Evolutionary conservation across 257 asterid genomes (phyloP).

Genomic region (Coffea canephora): DNA sequence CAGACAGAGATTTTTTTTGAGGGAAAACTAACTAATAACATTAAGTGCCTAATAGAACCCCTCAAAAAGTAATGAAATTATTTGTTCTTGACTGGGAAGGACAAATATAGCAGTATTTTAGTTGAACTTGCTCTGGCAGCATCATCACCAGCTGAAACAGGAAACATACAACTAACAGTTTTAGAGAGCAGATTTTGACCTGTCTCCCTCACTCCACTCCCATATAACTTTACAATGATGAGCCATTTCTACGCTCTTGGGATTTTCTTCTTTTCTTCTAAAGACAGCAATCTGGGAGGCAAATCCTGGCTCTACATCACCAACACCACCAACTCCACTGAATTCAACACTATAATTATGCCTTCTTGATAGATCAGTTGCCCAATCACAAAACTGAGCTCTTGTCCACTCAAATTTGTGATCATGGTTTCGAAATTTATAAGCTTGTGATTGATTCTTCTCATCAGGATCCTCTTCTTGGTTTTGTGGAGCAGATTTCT

Average conservation of each 20-base stretch:
- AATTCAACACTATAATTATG: constrained; percentile 64
- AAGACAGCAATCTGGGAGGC: constrained; percentile 94
- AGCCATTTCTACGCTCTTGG: constrained; percentile 23
- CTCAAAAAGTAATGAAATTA: too few relatives aligned
- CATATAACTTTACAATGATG: constrained; percentile 44
- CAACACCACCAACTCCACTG: constrained; percentile 83
- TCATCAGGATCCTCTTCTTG: constrained; percentile 72
- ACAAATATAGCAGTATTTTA: too few relatives aligned
- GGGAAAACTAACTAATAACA: too few relatives aligned
- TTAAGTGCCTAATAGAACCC: too few relatives aligned
- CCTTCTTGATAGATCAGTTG: constrained; percentile 55
- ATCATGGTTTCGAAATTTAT: constrained; percentile 85
- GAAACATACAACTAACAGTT: background rate
- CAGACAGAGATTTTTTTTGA: too few relatives aligned
- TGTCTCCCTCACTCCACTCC: constrained; percentile 57
- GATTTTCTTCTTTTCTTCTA: constrained; percentile 40
- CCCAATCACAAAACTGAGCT: constrained; percentile 75
- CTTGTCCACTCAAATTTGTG: constrained; percentile 98
- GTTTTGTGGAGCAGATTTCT: constrained; percentile 51
- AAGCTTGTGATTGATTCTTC: constrained; percentile 41
- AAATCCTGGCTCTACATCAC: constrained; percentile 77
- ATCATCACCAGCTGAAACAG: too few relatives aligned
- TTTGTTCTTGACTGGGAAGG: too few relatives aligned
- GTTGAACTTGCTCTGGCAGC: background rate
- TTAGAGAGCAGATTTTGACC: background rate